These are phyloP conservation scores for Penicillium coffeae DNA, from an alignment of 495 filamentous ascomycete species.

Conservation along the genomic window DNA sequence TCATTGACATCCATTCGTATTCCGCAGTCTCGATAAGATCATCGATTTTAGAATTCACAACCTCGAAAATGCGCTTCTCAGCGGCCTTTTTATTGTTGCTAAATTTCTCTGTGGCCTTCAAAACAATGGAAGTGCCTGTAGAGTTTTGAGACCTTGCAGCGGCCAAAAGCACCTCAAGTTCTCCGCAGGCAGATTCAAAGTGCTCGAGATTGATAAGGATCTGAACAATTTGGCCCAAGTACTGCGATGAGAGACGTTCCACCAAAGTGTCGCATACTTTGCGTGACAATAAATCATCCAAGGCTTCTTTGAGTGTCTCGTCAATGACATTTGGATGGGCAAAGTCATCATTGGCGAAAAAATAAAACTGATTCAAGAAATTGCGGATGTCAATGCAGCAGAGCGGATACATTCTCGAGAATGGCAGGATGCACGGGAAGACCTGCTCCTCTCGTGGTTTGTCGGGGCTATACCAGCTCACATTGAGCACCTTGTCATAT, in stretches of 20 bases:
- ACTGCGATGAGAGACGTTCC: conserved; percentile 84
- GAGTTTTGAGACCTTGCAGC: conserved; percentile 70
- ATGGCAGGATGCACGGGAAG: conserved; percentile 88
- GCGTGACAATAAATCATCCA: conserved; percentile 84
- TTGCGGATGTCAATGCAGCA: conserved; percentile 98
- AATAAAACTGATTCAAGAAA: conserved; percentile 93
- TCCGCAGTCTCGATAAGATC: conserved; percentile 95
- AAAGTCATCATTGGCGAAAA: conserved; percentile 93
- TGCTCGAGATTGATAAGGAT: conserved; percentile 97
- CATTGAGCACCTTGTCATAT: conserved; percentile 89
- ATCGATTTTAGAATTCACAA: conserved; percentile 98
- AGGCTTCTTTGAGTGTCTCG: conserved; percentile 75
- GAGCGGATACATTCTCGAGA: conserved; percentile 97
- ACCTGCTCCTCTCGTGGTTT: conserved; percentile 68
- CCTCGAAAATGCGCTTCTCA: conserved; percentile 95
- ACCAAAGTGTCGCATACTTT: conserved; percentile 89
- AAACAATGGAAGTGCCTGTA: conserved; percentile 67
- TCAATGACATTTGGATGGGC: conserved; percentile 82
- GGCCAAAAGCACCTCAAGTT: conserved; percentile 80
- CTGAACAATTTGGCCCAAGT: conserved; percentile 95
- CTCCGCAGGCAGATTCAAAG: conserved; percentile 86
- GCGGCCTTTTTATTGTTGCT: conserved; percentile 88
- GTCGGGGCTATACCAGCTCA: conserved; percentile 88
- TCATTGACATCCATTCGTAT: conserved; percentile 84
- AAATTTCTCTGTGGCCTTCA: conserved; percentile 83